phyloP scores from a whole-genome alignment of 75 land plant species.

The Pinus taeda region DNA sequence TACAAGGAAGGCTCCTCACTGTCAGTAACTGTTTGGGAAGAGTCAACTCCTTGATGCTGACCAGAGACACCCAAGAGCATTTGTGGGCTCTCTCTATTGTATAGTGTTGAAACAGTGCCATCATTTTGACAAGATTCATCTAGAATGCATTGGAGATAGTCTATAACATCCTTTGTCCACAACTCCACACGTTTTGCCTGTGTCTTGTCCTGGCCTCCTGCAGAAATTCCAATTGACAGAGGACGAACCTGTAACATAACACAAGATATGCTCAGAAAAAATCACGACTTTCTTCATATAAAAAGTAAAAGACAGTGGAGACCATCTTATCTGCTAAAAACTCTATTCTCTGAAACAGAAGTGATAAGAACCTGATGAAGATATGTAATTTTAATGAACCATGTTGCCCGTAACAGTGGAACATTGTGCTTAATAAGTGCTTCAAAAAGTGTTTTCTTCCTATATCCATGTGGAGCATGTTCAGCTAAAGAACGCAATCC shows the following conservation, averaged over 20 bases:
- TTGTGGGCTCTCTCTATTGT: constrained; percentile 35
- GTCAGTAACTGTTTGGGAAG: constrained; percentile 23
- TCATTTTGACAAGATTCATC: constrained; percentile 65
- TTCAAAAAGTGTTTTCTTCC: constrained; percentile 75
- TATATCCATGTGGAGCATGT: constrained; percentile 87
- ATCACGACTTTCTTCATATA: neutral
- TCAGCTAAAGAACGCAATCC: constrained; percentile 76
- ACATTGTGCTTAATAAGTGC: constrained; percentile 89
- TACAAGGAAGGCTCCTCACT: constrained; percentile 65
- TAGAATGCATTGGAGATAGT: constrained; percentile 65
- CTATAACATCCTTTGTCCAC: constrained; percentile 91
- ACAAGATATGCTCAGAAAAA: neutral
- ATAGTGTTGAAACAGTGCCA: constrained; percentile 21
- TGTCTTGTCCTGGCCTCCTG: constrained; percentile 72
- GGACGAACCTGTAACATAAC: constrained; percentile 62
- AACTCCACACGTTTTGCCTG: constrained; percentile 68
- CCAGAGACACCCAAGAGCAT: constrained; percentile 29
- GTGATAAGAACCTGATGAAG: constrained; percentile 81
- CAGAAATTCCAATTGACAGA: constrained; percentile 37
- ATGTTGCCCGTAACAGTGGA: constrained; percentile 87
- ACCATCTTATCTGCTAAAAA: neutral
- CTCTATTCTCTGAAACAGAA: neutral
- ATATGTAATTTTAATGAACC: constrained; percentile 91
- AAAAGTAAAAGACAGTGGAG: neutral
- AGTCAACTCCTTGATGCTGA: constrained; percentile 40